Percentiles rank a stretch among this genome's conserved stretches.
These are phyloP conservation scores for Saccharomycopsis crataegensis DNA, from an alignment of 1,139 yeast genomes.

Conservation along the genomic window DNA sequence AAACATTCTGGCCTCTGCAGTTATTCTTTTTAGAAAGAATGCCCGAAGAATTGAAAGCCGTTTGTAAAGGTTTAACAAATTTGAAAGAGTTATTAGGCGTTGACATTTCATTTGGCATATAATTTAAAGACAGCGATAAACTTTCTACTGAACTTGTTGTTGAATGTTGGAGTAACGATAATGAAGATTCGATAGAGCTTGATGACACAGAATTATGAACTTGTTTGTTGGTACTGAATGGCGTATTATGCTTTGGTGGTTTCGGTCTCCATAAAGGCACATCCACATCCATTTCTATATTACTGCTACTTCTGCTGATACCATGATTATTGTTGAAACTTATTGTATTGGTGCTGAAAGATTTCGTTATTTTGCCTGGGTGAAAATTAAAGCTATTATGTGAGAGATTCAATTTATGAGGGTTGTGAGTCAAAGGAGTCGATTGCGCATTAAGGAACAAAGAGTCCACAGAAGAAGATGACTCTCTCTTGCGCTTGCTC, in stretches of 20 bases:
- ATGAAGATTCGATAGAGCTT: conserved; percentile 10
- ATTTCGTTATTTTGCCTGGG: conserved; percentile 2
- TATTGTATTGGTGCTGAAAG: conserved; percentile 5
- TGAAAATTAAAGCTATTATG: not conserved
- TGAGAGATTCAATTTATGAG: not conserved
- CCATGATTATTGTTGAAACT: not conserved
- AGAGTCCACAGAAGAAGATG: conserved; percentile 1
- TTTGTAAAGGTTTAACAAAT: conserved; percentile 75
- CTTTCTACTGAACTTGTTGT: conserved; percentile 24
- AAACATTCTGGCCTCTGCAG: conserved; percentile 19
- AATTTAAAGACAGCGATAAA: conserved; percentile 28
- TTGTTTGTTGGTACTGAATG: conserved; percentile 4
- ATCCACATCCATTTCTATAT: not conserved
- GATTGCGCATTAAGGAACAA: not conserved
- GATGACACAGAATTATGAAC: conserved; percentile 10
- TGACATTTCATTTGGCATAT: conserved; percentile 27
- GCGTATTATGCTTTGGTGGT: not conserved
- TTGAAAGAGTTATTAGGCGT: conserved; percentile 43
- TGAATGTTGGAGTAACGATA: conserved; percentile 11
- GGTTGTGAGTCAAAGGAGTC: not conserved
- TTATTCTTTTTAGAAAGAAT: conserved; percentile 57
- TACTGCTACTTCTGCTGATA: not conserved
- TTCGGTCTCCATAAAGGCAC: not conserved
- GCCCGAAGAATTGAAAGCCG: conserved; percentile 75
- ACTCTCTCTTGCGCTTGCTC: conserved; percentile 17